Conservation (phyloP, 2,329 filamentous ascomycete genomes). For the Fusarium sp. region DNA sequence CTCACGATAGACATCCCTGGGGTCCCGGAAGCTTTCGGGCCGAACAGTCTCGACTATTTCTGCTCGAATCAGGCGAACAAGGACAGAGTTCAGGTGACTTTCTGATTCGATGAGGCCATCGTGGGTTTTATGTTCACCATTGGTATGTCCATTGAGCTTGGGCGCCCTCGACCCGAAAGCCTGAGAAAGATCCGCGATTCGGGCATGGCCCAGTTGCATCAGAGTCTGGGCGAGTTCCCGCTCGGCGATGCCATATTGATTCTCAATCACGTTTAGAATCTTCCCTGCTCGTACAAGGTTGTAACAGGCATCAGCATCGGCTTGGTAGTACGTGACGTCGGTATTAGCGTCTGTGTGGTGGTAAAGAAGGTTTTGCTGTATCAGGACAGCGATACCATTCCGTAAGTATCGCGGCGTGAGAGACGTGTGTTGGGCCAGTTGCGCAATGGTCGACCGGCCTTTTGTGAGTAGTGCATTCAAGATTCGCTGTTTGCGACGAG, state of each 20-base stretch:
- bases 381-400: conserved; percentile 82
- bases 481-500: conserved; percentile 71
- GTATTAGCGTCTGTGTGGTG: conserved; percentile 73
- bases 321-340: conserved; percentile 79
- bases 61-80: conserved; percentile 66
- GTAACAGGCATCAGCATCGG: conserved; percentile 83
- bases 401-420: conserved; percentile 79
- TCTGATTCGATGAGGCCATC: conserved; percentile 55
- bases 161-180: conserved; percentile 60
- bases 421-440: conserved; percentile 76
- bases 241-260: conserved; percentile 77
- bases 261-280: conserved; percentile 78
- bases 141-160: conserved; percentile 48
- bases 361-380: conserved; percentile 88
- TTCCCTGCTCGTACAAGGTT: conserved; percentile 83
- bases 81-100: conserved; percentile 58
- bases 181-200: conserved; percentile 73
- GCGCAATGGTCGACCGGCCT: conserved; percentile 77
- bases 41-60: conserved; percentile 75
- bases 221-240: conserved; percentile 79
- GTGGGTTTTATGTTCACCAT: conserved; percentile 46
- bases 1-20: conserved; percentile 67
- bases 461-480: conserved; percentile 80
- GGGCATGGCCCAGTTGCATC: conserved; percentile 79
- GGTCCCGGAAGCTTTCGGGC: conserved; percentile 65